Evolutionary conservation across 2,329 filamentous ascomycete species (phyloP).

Genomic region (Atkinsonella texensis): DNA sequence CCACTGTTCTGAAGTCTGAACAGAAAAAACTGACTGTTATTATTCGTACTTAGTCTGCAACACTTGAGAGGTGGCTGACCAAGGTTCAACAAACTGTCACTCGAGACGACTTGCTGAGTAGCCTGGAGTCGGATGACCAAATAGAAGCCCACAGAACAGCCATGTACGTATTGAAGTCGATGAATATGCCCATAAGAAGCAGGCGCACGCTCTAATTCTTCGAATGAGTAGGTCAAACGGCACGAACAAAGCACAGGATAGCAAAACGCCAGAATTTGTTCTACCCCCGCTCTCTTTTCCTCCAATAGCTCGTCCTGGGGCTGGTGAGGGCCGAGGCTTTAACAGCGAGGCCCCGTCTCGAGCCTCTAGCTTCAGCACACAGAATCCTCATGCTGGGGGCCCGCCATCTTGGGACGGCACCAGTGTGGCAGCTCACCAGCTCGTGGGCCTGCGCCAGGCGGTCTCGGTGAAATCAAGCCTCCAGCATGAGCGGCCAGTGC

Average conservation of each 20-base stretch:
- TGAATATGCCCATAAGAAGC: neutral
- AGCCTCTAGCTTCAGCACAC: constrained; percentile 12
- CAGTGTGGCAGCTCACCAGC: constrained; percentile 15
- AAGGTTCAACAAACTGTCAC: constrained; percentile 23
- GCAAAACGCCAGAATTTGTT: constrained; percentile 9
- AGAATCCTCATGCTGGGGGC: constrained; percentile 11
- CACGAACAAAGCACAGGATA: constrained; percentile 7
- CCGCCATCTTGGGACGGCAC: constrained; percentile 16
- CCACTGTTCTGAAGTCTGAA: neutral
- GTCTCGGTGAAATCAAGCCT: constrained; percentile 19
- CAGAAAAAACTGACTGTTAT: neutral
- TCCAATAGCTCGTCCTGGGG: constrained; percentile 11
- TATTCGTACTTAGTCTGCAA: constrained; percentile 19
- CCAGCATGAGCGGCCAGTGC: constrained; percentile 25
- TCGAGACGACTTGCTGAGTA: constrained; percentile 11
- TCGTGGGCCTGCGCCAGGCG: constrained; percentile 14
- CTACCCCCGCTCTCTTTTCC: constrained; percentile 14
- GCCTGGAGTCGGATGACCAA: constrained; percentile 12
- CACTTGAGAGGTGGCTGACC: constrained; percentile 26
- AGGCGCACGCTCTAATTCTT: neutral
- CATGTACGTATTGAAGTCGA: constrained; percentile 6
- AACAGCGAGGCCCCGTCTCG: constrained; percentile 8
- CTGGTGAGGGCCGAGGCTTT: constrained; percentile 2
- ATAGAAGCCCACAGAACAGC: constrained; percentile 12
- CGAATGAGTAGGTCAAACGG: constrained; percentile 6